A percentile compares a stretch with the other conserved stretches of the same genome.
These are phyloP conservation scores for Nannochloropsis salina DNA, from an alignment of 108 stramenopile species.

Conservation along the genomic window DNA sequence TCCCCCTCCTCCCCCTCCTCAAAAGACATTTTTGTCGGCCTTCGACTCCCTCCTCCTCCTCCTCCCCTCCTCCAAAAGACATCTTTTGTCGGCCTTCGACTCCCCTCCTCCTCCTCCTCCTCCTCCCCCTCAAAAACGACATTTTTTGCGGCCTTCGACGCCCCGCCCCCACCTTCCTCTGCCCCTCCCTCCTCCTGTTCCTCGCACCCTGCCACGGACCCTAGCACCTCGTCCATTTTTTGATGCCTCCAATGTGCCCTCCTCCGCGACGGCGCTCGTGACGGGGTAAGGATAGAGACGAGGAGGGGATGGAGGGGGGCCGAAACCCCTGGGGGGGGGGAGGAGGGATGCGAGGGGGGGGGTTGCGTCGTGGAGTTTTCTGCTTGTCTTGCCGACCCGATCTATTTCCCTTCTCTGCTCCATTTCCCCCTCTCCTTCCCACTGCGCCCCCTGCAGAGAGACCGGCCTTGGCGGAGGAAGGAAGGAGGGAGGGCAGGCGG, in stretches of 20 bases:
- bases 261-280: not conserved
- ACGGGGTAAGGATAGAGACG: not conserved
- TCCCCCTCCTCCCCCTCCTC: not conserved
- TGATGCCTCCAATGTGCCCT: constrained; percentile 15
- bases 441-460: not conserved
- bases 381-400: too few relatives aligned
- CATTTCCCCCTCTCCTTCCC: not conserved
- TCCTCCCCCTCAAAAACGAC: not conserved
- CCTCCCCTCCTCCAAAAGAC: too few relatives aligned
- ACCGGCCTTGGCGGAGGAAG: not conserved
- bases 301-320: not conserved
- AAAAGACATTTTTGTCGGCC: too few relatives aligned
- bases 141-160: not conserved
- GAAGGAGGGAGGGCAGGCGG: not conserved
- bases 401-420: not conserved
- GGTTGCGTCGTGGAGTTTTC: not conserved
- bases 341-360: not conserved
- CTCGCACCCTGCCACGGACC: not conserved
- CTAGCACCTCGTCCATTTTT: not conserved
- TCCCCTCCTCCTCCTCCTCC: too few relatives aligned
- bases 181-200: not conserved
- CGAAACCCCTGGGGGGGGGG: too few relatives aligned
- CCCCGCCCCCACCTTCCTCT: not conserved
- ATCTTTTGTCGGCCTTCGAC: too few relatives aligned
- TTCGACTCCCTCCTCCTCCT: too few relatives aligned